Conservation (phyloP, 306 rosid genomes). For the Benincasa hispida region DNA sequence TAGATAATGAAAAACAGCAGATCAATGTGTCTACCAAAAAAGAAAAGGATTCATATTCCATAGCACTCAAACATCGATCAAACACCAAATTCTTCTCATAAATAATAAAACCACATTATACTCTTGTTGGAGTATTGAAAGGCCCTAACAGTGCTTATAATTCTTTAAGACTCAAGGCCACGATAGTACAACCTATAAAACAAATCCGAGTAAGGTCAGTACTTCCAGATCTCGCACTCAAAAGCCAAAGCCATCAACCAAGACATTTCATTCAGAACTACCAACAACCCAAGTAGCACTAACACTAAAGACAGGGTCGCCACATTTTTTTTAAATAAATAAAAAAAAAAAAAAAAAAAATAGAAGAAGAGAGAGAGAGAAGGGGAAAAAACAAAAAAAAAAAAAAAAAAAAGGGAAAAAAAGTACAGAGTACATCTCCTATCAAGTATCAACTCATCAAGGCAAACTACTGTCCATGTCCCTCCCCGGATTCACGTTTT, state of each 20-base stretch:
- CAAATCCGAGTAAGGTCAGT: too few species aligned
- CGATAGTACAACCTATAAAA: too few species aligned
- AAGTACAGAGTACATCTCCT: neutral
- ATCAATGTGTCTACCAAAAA: neutral
- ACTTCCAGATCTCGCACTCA: neutral
- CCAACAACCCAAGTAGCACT: slow-evolving; percentile 5
- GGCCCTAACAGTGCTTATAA: neutral
- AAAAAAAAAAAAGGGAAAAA: neutral
- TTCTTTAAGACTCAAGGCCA: too few species aligned
- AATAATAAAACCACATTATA: slow-evolving; percentile 8
- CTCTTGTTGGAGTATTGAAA: neutral
- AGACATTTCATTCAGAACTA: slow-evolving; percentile 1
- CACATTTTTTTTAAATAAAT: neutral
- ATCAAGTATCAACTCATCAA: neutral
- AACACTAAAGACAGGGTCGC: slow-evolving; percentile 6
- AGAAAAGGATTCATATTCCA: too few species aligned
- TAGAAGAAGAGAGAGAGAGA: neutral
- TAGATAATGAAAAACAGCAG: neutral
- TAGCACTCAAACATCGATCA: neutral
- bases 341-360: neutral
- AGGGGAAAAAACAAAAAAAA: too few species aligned
- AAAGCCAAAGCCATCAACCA: neutral
- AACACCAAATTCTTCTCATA: slow-evolving; percentile 1
- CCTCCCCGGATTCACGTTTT: slow-evolving; percentile 55
- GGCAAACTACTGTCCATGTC: slow-evolving; percentile 28